Evolutionary conservation across 495 filamentous ascomycete genomes (phyloP).

Genomic region (Hypoxylon perforatum): DNA sequence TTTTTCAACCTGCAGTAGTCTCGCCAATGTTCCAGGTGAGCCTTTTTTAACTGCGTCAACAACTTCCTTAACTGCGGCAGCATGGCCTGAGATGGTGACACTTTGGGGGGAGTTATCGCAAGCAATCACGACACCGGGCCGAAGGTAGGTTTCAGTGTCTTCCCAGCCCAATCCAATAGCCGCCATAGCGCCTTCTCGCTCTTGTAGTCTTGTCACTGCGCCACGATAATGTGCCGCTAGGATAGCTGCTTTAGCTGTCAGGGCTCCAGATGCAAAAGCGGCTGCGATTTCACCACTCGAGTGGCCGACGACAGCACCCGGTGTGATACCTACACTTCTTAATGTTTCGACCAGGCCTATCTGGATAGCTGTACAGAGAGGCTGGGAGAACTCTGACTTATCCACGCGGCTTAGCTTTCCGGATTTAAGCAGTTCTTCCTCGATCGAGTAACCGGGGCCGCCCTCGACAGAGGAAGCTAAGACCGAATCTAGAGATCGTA

Average conservation of each 20-base stretch:
- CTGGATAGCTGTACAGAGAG: conserved; percentile 57
- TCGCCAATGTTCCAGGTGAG: conserved; percentile 28
- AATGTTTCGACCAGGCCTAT: conserved; percentile 63
- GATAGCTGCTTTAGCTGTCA: conserved; percentile 43
- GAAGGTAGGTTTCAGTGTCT: conserved; percentile 36
- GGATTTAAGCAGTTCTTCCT: conserved; percentile 25
- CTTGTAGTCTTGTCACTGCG: conserved; percentile 11
- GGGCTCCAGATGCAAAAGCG: conserved; percentile 49
- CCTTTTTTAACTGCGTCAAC: conserved; percentile 25
- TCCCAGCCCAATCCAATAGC: conserved; percentile 50
- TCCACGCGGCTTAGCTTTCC: conserved; percentile 37
- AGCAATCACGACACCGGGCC: conserved; percentile 45
- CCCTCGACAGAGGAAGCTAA: conserved; percentile 3
- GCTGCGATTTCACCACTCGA: conserved; percentile 57
- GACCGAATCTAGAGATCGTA: conserved; percentile 13
- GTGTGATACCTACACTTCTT: conserved; percentile 54
- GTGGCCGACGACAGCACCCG: conserved; percentile 53
- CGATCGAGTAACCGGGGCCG: conserved; percentile 9
- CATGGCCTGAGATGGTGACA: conserved; percentile 52
- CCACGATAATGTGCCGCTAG: conserved; percentile 49
- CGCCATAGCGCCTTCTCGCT: conserved; percentile 51
- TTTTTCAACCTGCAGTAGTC: conserved; percentile 50
- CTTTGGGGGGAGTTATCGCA: conserved; percentile 55
- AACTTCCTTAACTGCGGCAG: conserved; percentile 22
- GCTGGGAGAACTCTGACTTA: conserved; percentile 50